phyloP scores from a whole-genome alignment of 768 basidiomycete genomes.

The Omphalotus guepiniiformis region DNA sequence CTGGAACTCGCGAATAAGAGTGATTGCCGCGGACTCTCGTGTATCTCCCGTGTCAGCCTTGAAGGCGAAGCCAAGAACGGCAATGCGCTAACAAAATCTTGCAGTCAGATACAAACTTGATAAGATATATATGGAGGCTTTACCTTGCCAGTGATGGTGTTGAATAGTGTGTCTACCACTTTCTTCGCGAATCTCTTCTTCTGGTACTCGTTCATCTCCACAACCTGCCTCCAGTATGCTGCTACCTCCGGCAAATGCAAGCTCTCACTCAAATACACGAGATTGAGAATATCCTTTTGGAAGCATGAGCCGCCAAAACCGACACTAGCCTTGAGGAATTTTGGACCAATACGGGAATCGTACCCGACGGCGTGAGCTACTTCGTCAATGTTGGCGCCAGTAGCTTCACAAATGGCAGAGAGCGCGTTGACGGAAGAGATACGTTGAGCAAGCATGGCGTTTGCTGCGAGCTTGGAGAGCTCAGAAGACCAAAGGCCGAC shows the following conservation, averaged over 20 bases:
- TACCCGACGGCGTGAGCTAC: conserved; percentile 92
- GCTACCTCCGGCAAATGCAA: conserved; percentile 95
- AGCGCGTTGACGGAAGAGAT: conserved; percentile 98
- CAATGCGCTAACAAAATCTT: conserved; percentile 62
- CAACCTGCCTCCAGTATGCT: conserved; percentile 95
- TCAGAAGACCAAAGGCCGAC: conserved; percentile 99
- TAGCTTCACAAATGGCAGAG: conserved; percentile 97
- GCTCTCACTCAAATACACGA: conserved; percentile 95
- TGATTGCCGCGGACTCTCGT: conserved; percentile 94
- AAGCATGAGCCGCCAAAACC: conserved; percentile 99
- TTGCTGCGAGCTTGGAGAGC: conserved; percentile 96
- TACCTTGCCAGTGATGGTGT: conserved; percentile 96
- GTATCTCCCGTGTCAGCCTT: conserved; percentile 99
- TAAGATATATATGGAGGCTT: not conserved
- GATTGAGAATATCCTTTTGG: conserved; percentile 99
- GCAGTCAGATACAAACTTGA: conserved; percentile 11
- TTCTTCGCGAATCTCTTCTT: conserved; percentile 93
- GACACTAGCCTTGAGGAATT: conserved; percentile 92
- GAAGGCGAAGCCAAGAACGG: conserved; percentile 97
- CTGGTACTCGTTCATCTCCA: conserved; percentile 98
- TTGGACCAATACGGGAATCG: conserved; percentile 89
- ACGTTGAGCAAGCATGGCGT: conserved; percentile 98
- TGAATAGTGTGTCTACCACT: conserved; percentile 97
- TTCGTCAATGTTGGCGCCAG: conserved; percentile 98
- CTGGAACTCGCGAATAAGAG: conserved; percentile 90